These are phyloP conservation scores for Talaromyces albobiverticillius DNA, from an alignment of 2,329 filamentous ascomycete genomes.

Conservation along the genomic window DNA sequence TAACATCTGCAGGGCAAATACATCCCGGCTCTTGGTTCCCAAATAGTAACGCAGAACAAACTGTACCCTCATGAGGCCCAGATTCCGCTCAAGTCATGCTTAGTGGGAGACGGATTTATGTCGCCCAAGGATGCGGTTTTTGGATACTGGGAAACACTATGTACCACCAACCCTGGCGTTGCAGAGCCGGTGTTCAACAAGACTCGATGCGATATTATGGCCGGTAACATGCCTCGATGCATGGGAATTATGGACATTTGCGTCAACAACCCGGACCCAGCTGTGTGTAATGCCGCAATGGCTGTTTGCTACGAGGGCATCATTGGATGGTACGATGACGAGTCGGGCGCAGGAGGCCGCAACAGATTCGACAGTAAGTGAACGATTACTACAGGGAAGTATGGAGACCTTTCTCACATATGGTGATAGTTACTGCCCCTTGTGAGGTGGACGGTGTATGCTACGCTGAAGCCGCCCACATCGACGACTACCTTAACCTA, in stretches of 20 bases:
- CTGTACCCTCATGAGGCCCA: slow-evolving; percentile 38
- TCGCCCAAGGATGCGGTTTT: slow-evolving; percentile 38
- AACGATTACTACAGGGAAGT: background rate
- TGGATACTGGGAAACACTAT: slow-evolving; percentile 46
- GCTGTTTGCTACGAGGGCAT: slow-evolving; percentile 38
- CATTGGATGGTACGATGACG: slow-evolving; percentile 40
- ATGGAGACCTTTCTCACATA: background rate
- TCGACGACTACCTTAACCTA: slow-evolving; percentile 33
- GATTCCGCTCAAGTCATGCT: slow-evolving; percentile 41
- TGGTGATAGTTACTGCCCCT: slow-evolving; percentile 26
- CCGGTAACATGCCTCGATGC: slow-evolving; percentile 43
- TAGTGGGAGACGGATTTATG: slow-evolving; percentile 44
- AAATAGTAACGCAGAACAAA: slow-evolving; percentile 44
- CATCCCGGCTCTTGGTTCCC: slow-evolving; percentile 41
- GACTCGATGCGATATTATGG: slow-evolving; percentile 45
- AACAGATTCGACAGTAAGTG: slow-evolving; percentile 43
- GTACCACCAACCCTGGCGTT: slow-evolving; percentile 43
- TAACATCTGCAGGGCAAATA: slow-evolving; percentile 38
- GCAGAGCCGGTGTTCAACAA: slow-evolving; percentile 39
- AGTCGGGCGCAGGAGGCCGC: slow-evolving; percentile 37
- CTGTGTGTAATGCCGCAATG: slow-evolving; percentile 38
- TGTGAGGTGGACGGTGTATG: slow-evolving; percentile 7
- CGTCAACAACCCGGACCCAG: slow-evolving; percentile 39
- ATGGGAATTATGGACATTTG: slow-evolving; percentile 39
- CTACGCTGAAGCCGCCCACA: slow-evolving; percentile 22